Evolutionary conservation across 1,284 basidiomycete species (phyloP), one percentile per base, ranked within the genome.

Genomic region (Moniliophthora roreri): DNA sequence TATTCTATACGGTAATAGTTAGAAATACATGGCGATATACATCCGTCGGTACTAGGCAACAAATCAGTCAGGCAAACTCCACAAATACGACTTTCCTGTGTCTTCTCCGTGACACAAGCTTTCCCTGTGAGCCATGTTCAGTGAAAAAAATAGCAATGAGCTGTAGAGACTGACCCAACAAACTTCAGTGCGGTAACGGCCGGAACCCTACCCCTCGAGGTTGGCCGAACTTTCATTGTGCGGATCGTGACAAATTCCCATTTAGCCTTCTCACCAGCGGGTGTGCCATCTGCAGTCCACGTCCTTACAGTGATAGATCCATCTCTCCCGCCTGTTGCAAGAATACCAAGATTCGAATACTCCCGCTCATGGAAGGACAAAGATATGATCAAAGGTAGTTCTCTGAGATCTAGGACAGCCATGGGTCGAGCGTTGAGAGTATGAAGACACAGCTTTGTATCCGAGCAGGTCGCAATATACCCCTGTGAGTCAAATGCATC

Each of bases 331-430:
- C 86, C 89, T 1, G 83, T 84, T 0, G 87, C 89, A 21, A 92
- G 74, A 6, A 92, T 71, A 2, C 86, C 86, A 0, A 83, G 70
- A 54, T 79, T 76, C 0, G 85, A 83, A 63, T 87, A 92, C 61
- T 94, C 91, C 21, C 91, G 81, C 63, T 91, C 89, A 57, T 90
- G 84, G 71, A 94, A 93, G 0, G 87, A 82, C 38, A 94, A 63
- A 0, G 87, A 82, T 0, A 84, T 85, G 46, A 90, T 79, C 1
- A 72, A 73, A 3, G 76, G 62, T 18, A 71, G 67, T 16, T 69
- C 71, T 0, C 73, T 72, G 6, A 92, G 76, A 60, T 89, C 84
- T 21, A 93, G 63, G 13, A 73, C 78, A 0, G 81, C 82, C 54
- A 94, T 86, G 1, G 80, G 81, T 21, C 87, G 78, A 0, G 81